These are phyloP conservation scores for Fonsecaea multimorphosa DNA, from an alignment of 2,329 filamentous ascomycete species.

Conservation along the genomic window DNA sequence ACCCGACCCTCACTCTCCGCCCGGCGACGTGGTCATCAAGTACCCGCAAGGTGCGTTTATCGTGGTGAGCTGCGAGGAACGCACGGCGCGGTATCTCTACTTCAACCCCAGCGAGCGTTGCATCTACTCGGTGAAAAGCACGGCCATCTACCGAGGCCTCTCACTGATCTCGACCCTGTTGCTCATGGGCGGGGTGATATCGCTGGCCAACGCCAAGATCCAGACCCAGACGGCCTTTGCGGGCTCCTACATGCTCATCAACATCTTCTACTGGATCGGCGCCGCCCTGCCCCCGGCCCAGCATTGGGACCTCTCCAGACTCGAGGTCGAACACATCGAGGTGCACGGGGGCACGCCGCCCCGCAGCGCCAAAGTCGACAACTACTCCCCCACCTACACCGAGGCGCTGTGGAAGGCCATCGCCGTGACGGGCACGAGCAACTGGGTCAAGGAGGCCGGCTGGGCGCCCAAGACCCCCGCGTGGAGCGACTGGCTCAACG, in stretches of 20 bases:
- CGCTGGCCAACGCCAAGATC: constrained; percentile 57
- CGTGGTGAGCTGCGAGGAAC: constrained; percentile 57
- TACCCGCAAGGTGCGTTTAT: constrained; percentile 60
- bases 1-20: constrained; percentile 44
- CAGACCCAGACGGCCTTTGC: constrained; percentile 58
- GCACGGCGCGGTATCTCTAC: constrained; percentile 58
- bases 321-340: constrained; percentile 44
- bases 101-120: constrained; percentile 58
- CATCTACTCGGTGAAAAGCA: constrained; percentile 51
- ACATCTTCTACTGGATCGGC: constrained; percentile 58
- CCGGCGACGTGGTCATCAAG: constrained; percentile 56
- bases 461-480: constrained; percentile 51
- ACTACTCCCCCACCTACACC: constrained; percentile 49
- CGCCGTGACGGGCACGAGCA: constrained; percentile 51
- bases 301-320: constrained; percentile 58
- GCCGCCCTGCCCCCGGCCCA: constrained; percentile 54
- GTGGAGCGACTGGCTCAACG: constrained; percentile 52
- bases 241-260: constrained; percentile 57
- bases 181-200: constrained; percentile 60
- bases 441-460: constrained; percentile 52
- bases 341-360: constrained; percentile 37
- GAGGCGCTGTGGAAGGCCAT: constrained; percentile 58
- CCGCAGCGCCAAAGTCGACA: constrained; percentile 42
- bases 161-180: constrained; percentile 58
- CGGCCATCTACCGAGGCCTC: constrained; percentile 52